Base-by-base conservation (phyloP, 2,329 filamentous ascomycete species). In the Fusarium sp. region DNA sequence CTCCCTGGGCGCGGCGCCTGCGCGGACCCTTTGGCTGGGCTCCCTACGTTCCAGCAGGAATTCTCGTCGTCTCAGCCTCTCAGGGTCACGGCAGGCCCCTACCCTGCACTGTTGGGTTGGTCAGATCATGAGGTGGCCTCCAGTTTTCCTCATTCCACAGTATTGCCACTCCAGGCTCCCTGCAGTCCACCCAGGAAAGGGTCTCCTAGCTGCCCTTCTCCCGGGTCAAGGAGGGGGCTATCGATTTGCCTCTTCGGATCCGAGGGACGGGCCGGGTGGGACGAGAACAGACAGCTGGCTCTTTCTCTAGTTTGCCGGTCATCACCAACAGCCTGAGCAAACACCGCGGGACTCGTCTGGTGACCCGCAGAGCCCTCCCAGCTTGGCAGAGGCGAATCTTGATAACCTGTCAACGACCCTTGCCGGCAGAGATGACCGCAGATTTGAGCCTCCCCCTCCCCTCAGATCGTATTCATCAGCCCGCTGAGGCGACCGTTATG, bases 1-100 rank as follows among this genome's bases (percentile, higher is more conserved):
- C 57, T 65, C 69, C 74, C 47, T 72, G 76, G 75, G 52, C 63
- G 65, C 68, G 75, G 74, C 73, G 58, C 64, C 71, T 71, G 65
- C 65, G 70, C 59, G 54, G 70, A 25, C 70, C 61, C 63, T 68
- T 65, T 31, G 60, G 22, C 45, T 16, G 45, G 22, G 25, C 22
- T 50, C 45, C 45, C 59, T 66, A 56, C 54, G 57, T 68, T 63
- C 63, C 65, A 65, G 27, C 58, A 25, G 45, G 40, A 66, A 52
- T 45, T 65, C 65, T 40, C 54, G 25, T 33, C 52, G 66, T 71
- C 69, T 56, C 35, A 63, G 35, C 52, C 62, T 71, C 69, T 56
- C 35, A 47, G 35, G n/a, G 47, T 27, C 58, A 62, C 57, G 54
- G 36, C 64, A 56, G 45, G 38, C 35, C 35, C 58, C 45, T 63